phyloP scores from a whole-genome alignment of 257 asterid species.

The Penstemon barbatus region DNA sequence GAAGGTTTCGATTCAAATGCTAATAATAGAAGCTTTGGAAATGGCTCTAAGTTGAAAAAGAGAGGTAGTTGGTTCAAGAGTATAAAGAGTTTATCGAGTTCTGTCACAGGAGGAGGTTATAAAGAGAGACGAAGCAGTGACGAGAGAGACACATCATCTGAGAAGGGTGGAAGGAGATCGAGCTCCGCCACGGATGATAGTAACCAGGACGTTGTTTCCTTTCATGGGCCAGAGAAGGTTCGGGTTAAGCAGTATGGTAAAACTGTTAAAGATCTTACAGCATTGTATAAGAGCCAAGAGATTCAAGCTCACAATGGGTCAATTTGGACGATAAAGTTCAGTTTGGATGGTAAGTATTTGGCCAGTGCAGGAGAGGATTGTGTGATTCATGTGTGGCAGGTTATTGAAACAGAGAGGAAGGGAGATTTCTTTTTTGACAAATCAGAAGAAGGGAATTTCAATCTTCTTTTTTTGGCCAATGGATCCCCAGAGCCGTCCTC shows the following conservation, averaged over 20 bases:
- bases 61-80: conserved; percentile 82
- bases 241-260: conserved; percentile 89
- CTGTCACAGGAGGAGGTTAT: conserved; percentile 51
- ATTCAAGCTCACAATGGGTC: conserved; percentile 92
- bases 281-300: conserved; percentile 86
- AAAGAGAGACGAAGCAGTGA: conserved; percentile 90
- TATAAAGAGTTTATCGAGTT: conserved; percentile 69
- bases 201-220: conserved; percentile 62
- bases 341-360: conserved; percentile 94
- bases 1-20: conserved; percentile 50
- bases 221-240: conserved; percentile 86
- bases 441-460: conserved; percentile 79
- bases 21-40: conserved; percentile 58
- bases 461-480: conserved; percentile 62
- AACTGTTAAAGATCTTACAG: conserved; percentile 81
- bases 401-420: conserved; percentile 78
- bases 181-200: conserved; percentile 99
- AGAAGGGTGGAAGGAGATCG: conserved; percentile 94
- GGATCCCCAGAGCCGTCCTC: conserved; percentile 87
- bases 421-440: conserved; percentile 74
- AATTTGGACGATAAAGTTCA: conserved; percentile 88
- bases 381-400: conserved; percentile 94
- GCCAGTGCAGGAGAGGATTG: conserved; percentile 99
- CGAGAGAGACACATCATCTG: conserved; percentile 94
- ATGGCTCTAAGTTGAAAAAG: conserved; percentile 63